Conservation (phyloP, 225 moss, liverwort and hornwort species). For the Physcomitrellopsis africana region DNA sequence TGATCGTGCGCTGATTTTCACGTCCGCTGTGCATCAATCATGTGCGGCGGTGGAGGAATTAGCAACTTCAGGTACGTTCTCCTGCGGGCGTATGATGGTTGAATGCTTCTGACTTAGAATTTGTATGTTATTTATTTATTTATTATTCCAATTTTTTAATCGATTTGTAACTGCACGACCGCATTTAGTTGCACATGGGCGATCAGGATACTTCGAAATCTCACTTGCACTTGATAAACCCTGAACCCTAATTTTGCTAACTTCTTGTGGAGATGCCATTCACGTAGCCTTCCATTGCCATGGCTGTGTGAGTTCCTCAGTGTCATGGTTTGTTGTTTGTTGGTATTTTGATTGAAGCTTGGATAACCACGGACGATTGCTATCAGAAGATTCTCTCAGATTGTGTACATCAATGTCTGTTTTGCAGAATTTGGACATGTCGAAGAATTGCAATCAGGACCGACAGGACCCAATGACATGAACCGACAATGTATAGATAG, state of each 20-base stretch:
- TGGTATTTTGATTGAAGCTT: neutral
- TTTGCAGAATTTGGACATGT: slow-evolving; percentile 35
- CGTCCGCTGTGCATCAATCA: slow-evolving; percentile 33
- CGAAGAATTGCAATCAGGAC: slow-evolving; percentile 27
- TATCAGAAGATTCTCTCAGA: neutral
- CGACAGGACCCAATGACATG: slow-evolving; percentile 4
- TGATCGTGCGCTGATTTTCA: slow-evolving; percentile 35
- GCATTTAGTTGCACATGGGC: neutral
- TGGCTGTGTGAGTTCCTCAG: neutral
- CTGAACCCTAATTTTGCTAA: slow-evolving; percentile 13
- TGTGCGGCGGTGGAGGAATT: slow-evolving; percentile 36
- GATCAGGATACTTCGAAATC: neutral
- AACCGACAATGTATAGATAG: slow-evolving; percentile 10
- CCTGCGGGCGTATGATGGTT: neutral
- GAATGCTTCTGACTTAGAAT: neutral
- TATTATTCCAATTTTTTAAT: neutral
- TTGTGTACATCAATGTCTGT: neutral
- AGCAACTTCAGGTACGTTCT: slow-evolving; percentile 32
- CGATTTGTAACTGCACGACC: neutral
- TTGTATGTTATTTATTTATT: neutral
- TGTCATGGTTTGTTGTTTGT: neutral
- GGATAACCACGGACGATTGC: neutral
- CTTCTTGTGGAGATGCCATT: neutral
- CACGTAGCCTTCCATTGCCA: slow-evolving; percentile 5
- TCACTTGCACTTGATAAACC: neutral